A percentile compares a stretch with the other conserved stretches of the same genome.
Evolutionary conservation across 352 stramenopile species (phyloP).

Genomic region (Globisporangium polare): DNA sequence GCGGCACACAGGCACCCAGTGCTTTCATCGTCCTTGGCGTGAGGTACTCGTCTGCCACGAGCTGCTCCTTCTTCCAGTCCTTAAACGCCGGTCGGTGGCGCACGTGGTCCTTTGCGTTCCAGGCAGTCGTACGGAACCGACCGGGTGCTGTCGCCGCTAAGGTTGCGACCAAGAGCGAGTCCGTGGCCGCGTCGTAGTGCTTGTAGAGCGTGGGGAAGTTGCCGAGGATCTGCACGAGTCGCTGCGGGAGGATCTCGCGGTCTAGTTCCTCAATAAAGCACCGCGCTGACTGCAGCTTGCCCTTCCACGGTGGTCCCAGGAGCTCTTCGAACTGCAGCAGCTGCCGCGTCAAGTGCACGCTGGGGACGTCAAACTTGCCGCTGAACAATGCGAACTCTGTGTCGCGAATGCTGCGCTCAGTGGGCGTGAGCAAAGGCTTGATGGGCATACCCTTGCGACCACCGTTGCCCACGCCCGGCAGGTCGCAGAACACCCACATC

Average conservation of each 20-base stretch:
- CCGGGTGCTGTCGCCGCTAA: conserved; percentile 48
- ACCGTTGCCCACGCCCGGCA: conserved; percentile 64
- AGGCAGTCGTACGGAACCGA: conserved; percentile 37
- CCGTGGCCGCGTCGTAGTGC: conserved; percentile 50
- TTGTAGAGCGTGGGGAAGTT: conserved; percentile 34
- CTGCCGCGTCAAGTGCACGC: conserved; percentile 57
- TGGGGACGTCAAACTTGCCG: conserved; percentile 13
- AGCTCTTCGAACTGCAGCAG: conserved; percentile 57
- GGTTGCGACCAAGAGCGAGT: conserved; percentile 50
- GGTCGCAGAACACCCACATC: conserved; percentile 54
- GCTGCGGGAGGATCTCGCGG: conserved; percentile 49
- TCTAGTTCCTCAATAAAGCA: conserved; percentile 34
- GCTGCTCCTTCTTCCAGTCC: conserved; percentile 51
- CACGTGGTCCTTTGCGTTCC: conserved; percentile 54
- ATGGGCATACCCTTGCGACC: conserved; percentile 58
- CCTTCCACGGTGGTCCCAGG: conserved; percentile 44
- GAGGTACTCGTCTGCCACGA: conserved; percentile 42
- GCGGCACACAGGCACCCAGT: conserved; percentile 35
- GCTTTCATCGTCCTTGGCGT: conserved; percentile 54
- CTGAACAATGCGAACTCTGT: conserved; percentile 52
- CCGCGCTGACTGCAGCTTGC: conserved; percentile 39
- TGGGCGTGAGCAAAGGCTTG: conserved; percentile 23
- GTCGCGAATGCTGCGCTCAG: conserved; percentile 48
- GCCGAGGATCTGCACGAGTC: conserved; percentile 41
- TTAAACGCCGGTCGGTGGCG: conserved; percentile 64